Evolutionary conservation across 1,284 basidiomycete species (phyloP), one percentile per base, ranked within the genome.

Genomic region (Austroboletus niveus): DNA sequence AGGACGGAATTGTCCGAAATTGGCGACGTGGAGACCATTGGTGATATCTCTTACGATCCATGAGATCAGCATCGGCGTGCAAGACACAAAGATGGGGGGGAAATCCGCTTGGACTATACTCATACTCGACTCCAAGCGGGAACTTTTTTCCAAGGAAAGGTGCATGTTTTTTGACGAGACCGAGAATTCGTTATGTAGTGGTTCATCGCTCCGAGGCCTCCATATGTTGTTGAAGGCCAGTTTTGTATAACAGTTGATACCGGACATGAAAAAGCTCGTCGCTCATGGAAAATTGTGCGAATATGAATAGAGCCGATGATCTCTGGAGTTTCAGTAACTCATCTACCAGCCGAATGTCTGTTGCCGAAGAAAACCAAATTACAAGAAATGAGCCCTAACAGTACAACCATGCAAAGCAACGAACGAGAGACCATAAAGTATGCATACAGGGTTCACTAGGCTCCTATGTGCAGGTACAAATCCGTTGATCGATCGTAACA

Each of bases 211-310:
- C 64, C 0, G 78, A 76, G 38, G 69, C 70, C 32, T 81, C 73
- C 15, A 80, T 51, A 2, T 70, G 61, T 31, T 51, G 57, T 46
- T 76, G 75, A 5, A 60, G 42, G n/a, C 75, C 77, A 6, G 74
- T 61, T 0, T 78, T 75, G 48, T 81, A 81, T 0, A 81, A 64
- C 5, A 82, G 62, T 42, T 80, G 78, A 47, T 76, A 81, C 0
- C 71, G 69, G 22, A 24, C 22, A 5, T 24, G 22, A 24, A 24
- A 2, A 24, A 24, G 3, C 5, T 24, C 2, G 22, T 24, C 22
- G 22, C 22, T 24, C 22, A 24, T 2, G 22, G 22, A 24, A 24
- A 24, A 46, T 81, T 78, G 17, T 76, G 67, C 10, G 69, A 61
- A 40, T 56, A 45, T 1, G 51, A 47, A 31, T 64, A 47, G 1